Base-by-base conservation (phyloP, 2,329 filamentous ascomycete genomes). In the Pseudogymnoascus sp. region DNA sequence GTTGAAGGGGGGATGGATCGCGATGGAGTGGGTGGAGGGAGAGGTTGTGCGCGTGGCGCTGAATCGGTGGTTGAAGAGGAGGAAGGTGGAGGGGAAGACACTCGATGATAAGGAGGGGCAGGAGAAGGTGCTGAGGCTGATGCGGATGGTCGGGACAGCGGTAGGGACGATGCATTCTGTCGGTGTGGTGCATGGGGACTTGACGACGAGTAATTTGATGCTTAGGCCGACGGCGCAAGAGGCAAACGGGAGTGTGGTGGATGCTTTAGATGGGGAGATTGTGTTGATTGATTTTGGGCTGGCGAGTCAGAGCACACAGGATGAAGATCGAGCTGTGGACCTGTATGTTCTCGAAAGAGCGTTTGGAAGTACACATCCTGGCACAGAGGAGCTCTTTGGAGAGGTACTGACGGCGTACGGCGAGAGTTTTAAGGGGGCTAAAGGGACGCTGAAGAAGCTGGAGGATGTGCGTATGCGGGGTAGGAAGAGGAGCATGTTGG, bases 171-270 rank as follows among this genome's bases (percentile, higher is more conserved):
- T 99, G 79, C 94, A 99, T 78, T 82, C 81, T 61, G 81, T 86
- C n/a, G 93, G 93, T 13, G 84, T 97, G 62, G 86, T 96, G 63
- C 94, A 99, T 77, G 94, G 94, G 40, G 94, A 99, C 77, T 76
- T 99, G 76, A 99, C 94, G 64, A 99, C 92, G 66, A 97, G 92
- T 76, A 99, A 99, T 76, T 82, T 99, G 77, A 97, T 99, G 87
- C 73, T 97, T 67, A 74, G 84, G 40, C 65, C 67, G n/a, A 45
- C 63, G 60, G 64, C 63, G 25, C 62, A 66, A 12, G 64, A 61
- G 13, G 64, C 59, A 33, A 69, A 66, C 10, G 67, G 60, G 5
- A 61, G 66, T 4, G 66, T 68, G 7, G 66, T 68, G 29, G 61
- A 66, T n/a, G 63, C 69, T 1, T 70, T 87, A 62, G 80, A 83